Conservation (phyloP, 441 rosid genomes). For the Eruca vesicaria region DNA sequence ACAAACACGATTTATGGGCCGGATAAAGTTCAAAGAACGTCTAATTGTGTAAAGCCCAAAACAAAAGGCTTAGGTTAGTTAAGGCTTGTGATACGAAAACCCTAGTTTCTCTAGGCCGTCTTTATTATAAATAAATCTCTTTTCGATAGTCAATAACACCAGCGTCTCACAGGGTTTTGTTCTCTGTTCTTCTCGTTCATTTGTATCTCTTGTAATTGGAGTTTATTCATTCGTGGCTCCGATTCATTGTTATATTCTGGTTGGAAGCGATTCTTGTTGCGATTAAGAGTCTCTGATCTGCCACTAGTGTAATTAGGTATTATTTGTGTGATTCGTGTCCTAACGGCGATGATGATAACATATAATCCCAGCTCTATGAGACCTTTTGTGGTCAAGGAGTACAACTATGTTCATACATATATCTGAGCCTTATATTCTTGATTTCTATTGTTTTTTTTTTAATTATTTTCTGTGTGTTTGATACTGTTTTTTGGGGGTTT, state of each 20-base stretch:
- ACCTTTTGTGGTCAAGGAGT: constrained; percentile 38
- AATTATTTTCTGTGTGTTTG: background rate
- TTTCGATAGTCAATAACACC: background rate
- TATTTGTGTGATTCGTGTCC: background rate
- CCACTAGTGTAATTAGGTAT: background rate
- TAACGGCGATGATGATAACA: constrained; percentile 31
- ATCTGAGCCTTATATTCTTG: constrained; percentile 16
- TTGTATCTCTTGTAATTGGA: background rate
- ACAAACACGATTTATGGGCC: background rate
- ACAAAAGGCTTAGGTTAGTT: background rate
- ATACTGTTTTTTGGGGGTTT: background rate
- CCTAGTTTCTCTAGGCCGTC: background rate
- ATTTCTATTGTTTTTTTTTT: background rate
- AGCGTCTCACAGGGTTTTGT: background rate
- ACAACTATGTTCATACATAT: constrained; percentile 34
- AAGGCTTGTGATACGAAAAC: background rate
- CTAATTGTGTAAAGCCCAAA: background rate
- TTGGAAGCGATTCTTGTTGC: background rate
- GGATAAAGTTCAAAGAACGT: background rate
- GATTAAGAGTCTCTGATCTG: background rate
- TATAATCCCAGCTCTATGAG: constrained; percentile 43
- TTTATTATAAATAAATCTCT: background rate
- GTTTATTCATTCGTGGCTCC: background rate
- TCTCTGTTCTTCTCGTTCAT: background rate
- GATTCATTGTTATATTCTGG: background rate